Evolutionary conservation across 805 yeast genomes (phyloP), one percentile per base, ranked within the genome.

Genomic region (Kluyveromyces starmeri): DNA sequence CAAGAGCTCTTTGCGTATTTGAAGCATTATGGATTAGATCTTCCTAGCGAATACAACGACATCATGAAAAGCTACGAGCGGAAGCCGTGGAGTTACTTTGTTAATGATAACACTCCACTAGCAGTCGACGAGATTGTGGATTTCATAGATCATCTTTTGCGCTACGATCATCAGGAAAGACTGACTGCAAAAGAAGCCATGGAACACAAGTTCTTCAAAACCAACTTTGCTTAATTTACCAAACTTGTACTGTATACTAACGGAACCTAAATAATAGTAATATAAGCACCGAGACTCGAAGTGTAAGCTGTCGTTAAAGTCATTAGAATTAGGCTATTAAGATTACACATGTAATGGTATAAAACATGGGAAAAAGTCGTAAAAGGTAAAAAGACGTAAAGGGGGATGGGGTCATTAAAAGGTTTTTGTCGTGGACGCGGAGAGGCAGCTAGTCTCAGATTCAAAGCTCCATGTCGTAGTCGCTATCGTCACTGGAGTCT

Each of bases 181-280:
- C 66, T 83, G 39, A 86, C 96, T 4, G 95, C 96, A 2, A 66
- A 71, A 55, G 95, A 86, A 57, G 94, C 95, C 12, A 74, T 84
- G 85, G 71, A 56, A 3, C 95, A 86, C 60, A 65, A 67, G 8
- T 81, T 78, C 53, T 79, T 81, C 59, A 70, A 70, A 39, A 44
- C 47, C 13, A 44, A 51, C 28, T 47, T 37, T 38, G 29, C 24
- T 22, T 33, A 35, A 31, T 29, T 20, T 14, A 21, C 20, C n/a
- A n/a, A n/a, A n/a, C n/a, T n/a, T n/a, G n/a, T n/a, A n/a, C n/a
- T n/a, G n/a, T n/a, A n/a, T n/a, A n/a, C n/a, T n/a, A n/a, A n/a
- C n/a, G n/a, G n/a, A n/a, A n/a, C n/a, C n/a, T n/a, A n/a, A n/a
- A n/a, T n/a, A n/a, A n/a, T n/a, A n/a, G n/a, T n/a, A n/a, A n/a